Percentiles rank a stretch among this genome's conserved stretches.
Evolutionary conservation across 2,329 filamentous ascomycete species (phyloP).

Genomic region (Cytospora chrysosperma): DNA sequence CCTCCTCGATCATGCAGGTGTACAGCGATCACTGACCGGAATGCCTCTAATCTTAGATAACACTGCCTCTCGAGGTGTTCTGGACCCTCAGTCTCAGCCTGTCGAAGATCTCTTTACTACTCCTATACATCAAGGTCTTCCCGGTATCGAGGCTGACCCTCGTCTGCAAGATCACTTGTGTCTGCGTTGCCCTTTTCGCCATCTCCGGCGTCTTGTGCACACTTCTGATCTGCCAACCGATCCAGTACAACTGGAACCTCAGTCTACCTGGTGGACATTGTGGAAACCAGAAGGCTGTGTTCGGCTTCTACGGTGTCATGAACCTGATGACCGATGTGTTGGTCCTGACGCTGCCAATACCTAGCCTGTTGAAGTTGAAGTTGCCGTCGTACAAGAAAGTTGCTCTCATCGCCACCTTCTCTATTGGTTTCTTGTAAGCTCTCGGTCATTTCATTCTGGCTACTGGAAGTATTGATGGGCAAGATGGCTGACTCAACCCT

Average conservation of each 20-base stretch:
- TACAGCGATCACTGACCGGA: not conserved
- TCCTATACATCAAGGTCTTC: conserved; percentile 19
- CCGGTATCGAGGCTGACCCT: conserved; percentile 10
- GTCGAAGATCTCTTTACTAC: conserved; percentile 17
- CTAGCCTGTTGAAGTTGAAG: conserved; percentile 13
- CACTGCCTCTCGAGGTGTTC: conserved; percentile 14
- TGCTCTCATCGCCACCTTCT: conserved; percentile 14
- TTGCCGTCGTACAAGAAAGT: conserved; percentile 6
- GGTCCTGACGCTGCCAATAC: conserved; percentile 14
- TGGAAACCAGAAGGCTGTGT: conserved; percentile 25
- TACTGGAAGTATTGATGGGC: not conserved
- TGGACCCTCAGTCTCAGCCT: conserved; percentile 19
- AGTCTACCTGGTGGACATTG: conserved; percentile 20
- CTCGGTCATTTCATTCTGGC: not conserved
- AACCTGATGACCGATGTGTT: conserved; percentile 18
- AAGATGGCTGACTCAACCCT: not conserved
- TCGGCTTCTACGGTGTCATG: conserved; percentile 20
- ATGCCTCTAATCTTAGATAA: not conserved
- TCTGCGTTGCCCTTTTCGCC: conserved; percentile 25
- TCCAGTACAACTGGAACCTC: conserved; percentile 33
- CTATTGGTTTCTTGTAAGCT: conserved; percentile 13
- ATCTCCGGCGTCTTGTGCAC: conserved; percentile 26
- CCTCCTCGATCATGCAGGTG: too few relatives aligned
- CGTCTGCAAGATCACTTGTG: conserved; percentile 23
- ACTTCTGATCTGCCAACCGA: conserved; percentile 23